Evolutionary conservation across 106 monocot genomes (phyloP), one percentile per base, ranked within the genome.

Genomic region (Acorus gramineus): DNA sequence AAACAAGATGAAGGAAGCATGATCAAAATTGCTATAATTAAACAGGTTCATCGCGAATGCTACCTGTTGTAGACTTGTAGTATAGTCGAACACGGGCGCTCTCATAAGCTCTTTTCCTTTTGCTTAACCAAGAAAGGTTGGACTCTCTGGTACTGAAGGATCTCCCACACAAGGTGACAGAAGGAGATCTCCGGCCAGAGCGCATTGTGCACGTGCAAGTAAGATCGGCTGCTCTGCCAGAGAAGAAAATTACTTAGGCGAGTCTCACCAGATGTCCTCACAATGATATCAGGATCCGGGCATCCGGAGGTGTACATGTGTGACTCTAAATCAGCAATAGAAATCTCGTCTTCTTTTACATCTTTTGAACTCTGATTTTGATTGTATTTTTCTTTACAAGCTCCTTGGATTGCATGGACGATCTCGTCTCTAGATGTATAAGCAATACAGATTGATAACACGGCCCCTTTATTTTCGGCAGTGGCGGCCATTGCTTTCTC

Each of bases 341-440:
- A 58, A 10, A 76, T 52, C 14, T 14, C 3, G 11, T 56, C 8
- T 48, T 43, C 14, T 0, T 8, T 57, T 48, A 52, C 11, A 14
- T 52, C 60, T 7, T 57, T 6, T 52, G 49, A 14, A 47, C 0
- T 3, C 9, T 2, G 13, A 4, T 3, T 49, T 11, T 6, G 7
- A 11, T n/a, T 42, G 44, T 45, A 11, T 51, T 54, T 65, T 47
- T 76, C 62, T 53, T 8, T 4, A 11, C 62, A 79, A 3, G 65
- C 60, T 7, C 52, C n/a, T 50, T 77, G 42, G 45, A 80, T 50
- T 0, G 55, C 73, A 50, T 65, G 69, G 3, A 14, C 12, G 4
- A 84, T 80, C 62, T 84, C 84, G 28, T 84, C 49, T 4, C 74
- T 80, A 5, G 84, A 77, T 0, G 84, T 77, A 43, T 84, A 84